Conservation (phyloP, 2,329 filamentous ascomycete genomes). For the Fusarium kyushuense region DNA sequence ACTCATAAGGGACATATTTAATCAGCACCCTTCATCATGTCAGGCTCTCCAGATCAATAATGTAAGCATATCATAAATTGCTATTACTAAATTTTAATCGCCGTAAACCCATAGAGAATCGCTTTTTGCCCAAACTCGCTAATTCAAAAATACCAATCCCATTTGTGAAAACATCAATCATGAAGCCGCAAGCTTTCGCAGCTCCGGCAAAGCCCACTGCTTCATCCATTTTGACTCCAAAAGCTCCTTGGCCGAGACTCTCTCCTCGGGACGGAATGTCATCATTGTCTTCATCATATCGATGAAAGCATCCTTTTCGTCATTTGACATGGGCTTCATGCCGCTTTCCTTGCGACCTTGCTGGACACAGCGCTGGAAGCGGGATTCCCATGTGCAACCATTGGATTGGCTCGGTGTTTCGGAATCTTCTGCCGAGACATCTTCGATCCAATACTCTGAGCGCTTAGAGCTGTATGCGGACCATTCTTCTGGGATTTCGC, state of each 20-base stretch:
- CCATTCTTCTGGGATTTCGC: constrained; percentile 40
- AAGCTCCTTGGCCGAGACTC: constrained; percentile 28
- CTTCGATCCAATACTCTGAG: constrained; percentile 34
- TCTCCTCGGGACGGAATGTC: constrained; percentile 32
- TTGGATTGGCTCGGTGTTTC: constrained; percentile 1
- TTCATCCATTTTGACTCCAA: constrained; percentile 39
- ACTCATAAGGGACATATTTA: no score
- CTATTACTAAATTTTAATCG: constrained; percentile 4
- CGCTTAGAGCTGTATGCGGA: constrained; percentile 25
- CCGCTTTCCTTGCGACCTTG: constrained; percentile 34
- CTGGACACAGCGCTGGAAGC: constrained; percentile 37
- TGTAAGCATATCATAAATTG: constrained; percentile 10
- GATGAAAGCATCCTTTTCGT: constrained; percentile 38
- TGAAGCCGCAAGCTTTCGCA: constrained; percentile 16
- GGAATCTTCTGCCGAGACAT: constrained; percentile 15
- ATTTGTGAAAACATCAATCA: constrained; percentile 15
- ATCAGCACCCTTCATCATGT: background rate
- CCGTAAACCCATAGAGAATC: background rate
- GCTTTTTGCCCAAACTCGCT: constrained; percentile 31
- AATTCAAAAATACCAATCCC: constrained; percentile 17
- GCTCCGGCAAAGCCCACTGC: constrained; percentile 39
- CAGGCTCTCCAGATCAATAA: background rate
- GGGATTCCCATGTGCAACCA: constrained; percentile 27
- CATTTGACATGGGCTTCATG: constrained; percentile 29
- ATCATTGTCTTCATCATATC: constrained; percentile 42